Conservation (phyloP, 345 rosid species). For the Nephelium lappaceum region DNA sequence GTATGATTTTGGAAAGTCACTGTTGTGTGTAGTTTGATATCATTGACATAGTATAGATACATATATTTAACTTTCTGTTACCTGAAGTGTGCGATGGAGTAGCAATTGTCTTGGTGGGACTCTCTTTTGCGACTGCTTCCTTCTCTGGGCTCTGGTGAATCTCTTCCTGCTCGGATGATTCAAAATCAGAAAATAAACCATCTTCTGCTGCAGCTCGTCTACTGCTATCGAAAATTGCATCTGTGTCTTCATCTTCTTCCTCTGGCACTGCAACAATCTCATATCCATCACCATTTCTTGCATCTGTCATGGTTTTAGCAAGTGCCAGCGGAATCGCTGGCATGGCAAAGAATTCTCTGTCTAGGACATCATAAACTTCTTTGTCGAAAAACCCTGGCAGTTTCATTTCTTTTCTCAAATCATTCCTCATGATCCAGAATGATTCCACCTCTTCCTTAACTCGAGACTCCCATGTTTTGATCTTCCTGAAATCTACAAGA, state of each 20-base stretch:
- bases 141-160: constrained; percentile 21
- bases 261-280: constrained; percentile 11
- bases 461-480: constrained; percentile 39
- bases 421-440: constrained; percentile 37
- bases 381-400: constrained; percentile 32
- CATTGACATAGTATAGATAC: neutral
- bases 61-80: neutral
- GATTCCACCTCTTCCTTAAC: constrained; percentile 24
- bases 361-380: constrained; percentile 36
- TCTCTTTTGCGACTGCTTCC: constrained; percentile 12
- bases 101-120: constrained; percentile 1
- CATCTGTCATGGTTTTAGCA: constrained; percentile 5
- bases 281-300: neutral
- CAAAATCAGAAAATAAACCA: constrained; percentile 13
- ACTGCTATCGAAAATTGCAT: constrained; percentile 13
- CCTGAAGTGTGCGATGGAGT: constrained; percentile 22
- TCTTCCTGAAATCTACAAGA: constrained; percentile 39
- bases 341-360: constrained; percentile 13
- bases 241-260: constrained; percentile 6
- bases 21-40: neutral
- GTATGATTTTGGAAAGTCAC: neutral
- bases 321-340: constrained; percentile 34
- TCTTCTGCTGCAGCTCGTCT: constrained; percentile 6
- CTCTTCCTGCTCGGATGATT: constrained; percentile 17
- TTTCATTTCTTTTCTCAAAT: constrained; percentile 34